Evolutionary conservation across 257 asterid genomes (phyloP).

Genomic region (Anisodus acutangulus): DNA sequence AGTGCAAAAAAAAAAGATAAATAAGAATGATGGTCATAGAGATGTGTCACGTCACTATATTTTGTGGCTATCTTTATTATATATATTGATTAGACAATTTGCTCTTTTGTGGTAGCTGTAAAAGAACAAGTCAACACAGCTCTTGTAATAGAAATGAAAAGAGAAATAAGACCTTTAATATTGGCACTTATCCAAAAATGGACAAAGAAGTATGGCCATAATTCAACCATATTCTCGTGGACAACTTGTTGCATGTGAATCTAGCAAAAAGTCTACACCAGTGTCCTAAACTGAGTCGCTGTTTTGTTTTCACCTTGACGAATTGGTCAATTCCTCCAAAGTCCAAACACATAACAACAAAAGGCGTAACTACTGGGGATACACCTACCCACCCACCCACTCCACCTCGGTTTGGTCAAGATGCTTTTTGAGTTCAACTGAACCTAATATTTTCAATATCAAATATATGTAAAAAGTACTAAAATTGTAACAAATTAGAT

Average conservation of each 20-base stretch:
- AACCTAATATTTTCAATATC: too few species aligned
- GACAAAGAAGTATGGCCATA: neutral
- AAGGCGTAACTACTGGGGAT: neutral
- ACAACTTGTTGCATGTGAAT: slow-evolving; percentile 13
- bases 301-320: neutral
- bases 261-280: slow-evolving; percentile 18
- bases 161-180: neutral
- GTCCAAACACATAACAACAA: neutral
- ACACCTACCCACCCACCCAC: too few species aligned
- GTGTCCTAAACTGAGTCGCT: neutral
- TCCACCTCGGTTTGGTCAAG: neutral
- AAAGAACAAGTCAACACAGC: neutral
- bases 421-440: neutral
- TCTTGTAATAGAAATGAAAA: neutral
- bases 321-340: neutral
- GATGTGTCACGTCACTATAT: too few species aligned
- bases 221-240: neutral
- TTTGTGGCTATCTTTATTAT: too few species aligned
- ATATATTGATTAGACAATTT: neutral
- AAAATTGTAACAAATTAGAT: too few species aligned
- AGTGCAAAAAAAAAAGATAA: too few species aligned
- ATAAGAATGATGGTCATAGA: too few species aligned
- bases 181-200: neutral
- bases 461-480: too few species aligned
- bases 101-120: neutral